These are phyloP conservation scores for Penicillium canescens DNA, from an alignment of 495 filamentous ascomycete species.

Conservation along the genomic window DNA sequence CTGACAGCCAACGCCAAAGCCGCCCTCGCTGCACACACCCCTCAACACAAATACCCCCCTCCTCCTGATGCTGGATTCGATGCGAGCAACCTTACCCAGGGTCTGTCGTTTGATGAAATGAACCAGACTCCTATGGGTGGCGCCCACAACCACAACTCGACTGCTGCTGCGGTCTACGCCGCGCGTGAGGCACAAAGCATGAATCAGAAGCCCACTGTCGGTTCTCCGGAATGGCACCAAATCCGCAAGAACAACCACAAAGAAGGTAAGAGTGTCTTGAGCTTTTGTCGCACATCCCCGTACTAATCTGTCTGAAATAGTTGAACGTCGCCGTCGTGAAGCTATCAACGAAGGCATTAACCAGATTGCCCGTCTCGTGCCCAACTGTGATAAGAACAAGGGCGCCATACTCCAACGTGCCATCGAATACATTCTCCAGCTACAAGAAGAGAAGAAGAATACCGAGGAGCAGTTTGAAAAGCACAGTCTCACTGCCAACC, in stretches of 20 bases:
- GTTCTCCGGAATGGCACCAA: slow-evolving; percentile 97
- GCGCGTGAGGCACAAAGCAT: slow-evolving; percentile 46
- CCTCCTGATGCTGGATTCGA: slow-evolving; percentile 45
- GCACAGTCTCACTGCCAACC: slow-evolving; percentile 91
- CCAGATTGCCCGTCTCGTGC: slow-evolving; percentile 95
- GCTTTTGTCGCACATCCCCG: background rate
- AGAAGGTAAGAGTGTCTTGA: slow-evolving; percentile 68
- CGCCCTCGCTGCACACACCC: slow-evolving; percentile 44
- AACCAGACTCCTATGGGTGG: slow-evolving; percentile 37
- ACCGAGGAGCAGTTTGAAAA: slow-evolving; percentile 97
- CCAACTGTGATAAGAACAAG: slow-evolving; percentile 98
- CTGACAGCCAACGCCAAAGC: slow-evolving; percentile 50
- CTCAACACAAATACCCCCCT: slow-evolving; percentile 46
- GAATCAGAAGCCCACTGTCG: slow-evolving; percentile 80
- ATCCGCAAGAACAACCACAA: slow-evolving; percentile 98
- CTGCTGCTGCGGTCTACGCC: slow-evolving; percentile 49
- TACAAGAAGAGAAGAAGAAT: slow-evolving; percentile 89
- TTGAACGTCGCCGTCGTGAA: slow-evolving; percentile 94
- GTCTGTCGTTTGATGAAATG: slow-evolving; percentile 48
- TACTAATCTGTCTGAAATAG: slow-evolving; percentile 44
- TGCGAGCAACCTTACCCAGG: slow-evolving; percentile 40
- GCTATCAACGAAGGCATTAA: slow-evolving; percentile 99
- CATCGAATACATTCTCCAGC: slow-evolving; percentile 87
- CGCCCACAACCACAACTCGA: slow-evolving; percentile 45
- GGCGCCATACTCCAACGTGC: slow-evolving; percentile 93